Base-by-base conservation (phyloP, 2,329 filamentous ascomycete species). In the Nannizziopsis arthrosporioides region DNA sequence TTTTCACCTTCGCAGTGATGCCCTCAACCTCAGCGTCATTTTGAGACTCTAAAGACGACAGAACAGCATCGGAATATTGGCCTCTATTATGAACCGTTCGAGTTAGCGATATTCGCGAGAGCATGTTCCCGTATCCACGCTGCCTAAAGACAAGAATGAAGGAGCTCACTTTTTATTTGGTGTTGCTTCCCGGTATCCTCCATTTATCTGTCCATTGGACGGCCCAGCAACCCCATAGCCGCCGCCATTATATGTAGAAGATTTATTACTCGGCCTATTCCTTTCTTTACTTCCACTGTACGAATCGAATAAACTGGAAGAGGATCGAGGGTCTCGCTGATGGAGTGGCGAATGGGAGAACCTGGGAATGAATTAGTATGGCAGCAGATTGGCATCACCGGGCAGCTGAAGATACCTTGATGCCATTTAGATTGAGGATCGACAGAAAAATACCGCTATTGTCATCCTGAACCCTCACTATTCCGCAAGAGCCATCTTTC, bases 41-140 rank as follows among this genome's bases (percentile, higher is more conserved):
- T 70, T 98, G 92, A 61, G 85, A 90, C 72, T 98, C 92, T 52
- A 98, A 76, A 69, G 94, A 88, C 63, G 86, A 87, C 46, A 98
- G 76, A 42, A 94, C 87, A 15, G 89, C 85, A 59, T 93, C 84
- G 62, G 84, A 90, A 66, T 96, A 96, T 65, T 95, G 89, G 11
- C 90, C 90, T 62, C 83, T 86, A 27, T 27, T 56, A 55, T 48
- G 14, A 8, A 2, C 14, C 14, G 18, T 34, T 3, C 40, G 22
- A 8, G 41, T 14, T 12, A n/a, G 22, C n/a, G 27, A 27, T 27
- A 27, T 27, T 27, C 22, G n/a, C 22, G 7, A 27, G 22, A 27
- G 22, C 22, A 27, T 27, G 22, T 27, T 27, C 7, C 22, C 31
- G 27, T 22, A 14, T 14, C 6, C 27, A 35, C 22, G 27, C n/a